phyloP scores from a whole-genome alignment of 441 rosid species.

The Adansonia rubrostipa region DNA sequence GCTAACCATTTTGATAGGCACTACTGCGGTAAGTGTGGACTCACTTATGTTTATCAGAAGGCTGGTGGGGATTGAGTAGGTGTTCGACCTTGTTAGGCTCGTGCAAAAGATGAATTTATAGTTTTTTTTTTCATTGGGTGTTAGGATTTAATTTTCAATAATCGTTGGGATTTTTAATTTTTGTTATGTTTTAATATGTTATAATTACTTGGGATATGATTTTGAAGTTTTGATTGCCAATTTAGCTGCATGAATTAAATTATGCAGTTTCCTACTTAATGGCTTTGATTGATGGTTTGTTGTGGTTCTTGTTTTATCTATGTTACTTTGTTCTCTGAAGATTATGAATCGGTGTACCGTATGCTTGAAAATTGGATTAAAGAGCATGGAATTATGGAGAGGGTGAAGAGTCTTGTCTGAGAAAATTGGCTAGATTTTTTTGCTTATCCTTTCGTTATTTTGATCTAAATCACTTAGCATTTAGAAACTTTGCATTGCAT shows the following conservation, averaged over 20 bases:
- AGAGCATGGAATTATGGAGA: too few species aligned
- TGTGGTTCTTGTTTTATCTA: neutral
- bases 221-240: conserved; percentile 8
- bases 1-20: conserved; percentile 86
- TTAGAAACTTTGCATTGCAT: too few species aligned
- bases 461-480: too few species aligned
- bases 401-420: too few species aligned
- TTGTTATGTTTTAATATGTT: neutral
- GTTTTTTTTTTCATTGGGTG: neutral
- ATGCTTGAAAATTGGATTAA: neutral
- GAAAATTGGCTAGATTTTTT: too few species aligned
- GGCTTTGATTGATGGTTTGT: neutral
- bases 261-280: neutral
- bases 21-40: conserved; percentile 90
- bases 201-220: neutral
- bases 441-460: too few species aligned
- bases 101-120: neutral
- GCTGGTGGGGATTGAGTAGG: conserved; percentile 53
- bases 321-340: neutral
- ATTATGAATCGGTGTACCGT: neutral
- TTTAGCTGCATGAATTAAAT: conserved; percentile 16
- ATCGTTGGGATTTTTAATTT: neutral
- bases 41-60: conserved; percentile 78
- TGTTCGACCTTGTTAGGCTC: conserved; percentile 1
- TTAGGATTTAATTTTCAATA: neutral